These are phyloP conservation scores for Triticum dicoccoides DNA, from an alignment of 176 grass and related monocot genomes.

Conservation along the genomic window DNA sequence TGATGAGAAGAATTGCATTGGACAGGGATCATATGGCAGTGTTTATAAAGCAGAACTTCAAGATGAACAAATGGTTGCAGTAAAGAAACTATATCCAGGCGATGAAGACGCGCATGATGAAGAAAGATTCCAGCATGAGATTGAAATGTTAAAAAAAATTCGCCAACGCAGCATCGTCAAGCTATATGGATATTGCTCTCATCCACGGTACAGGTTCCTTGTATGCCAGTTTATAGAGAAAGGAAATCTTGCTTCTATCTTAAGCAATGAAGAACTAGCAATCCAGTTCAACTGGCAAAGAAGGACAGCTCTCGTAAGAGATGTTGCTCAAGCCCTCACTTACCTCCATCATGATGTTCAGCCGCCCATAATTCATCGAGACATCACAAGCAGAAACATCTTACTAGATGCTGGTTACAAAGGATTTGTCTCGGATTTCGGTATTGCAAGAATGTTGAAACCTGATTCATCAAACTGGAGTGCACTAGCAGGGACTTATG, in stretches of 20 bases:
- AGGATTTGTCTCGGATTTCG: constrained; percentile 32
- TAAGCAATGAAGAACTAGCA: constrained; percentile 9
- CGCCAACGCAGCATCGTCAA: constrained; percentile 23
- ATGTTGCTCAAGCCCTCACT: constrained; percentile 25
- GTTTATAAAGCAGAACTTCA: constrained; percentile 16
- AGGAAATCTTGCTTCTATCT: background rate
- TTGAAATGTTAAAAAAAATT: constrained; percentile 18
- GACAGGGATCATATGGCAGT: constrained; percentile 13
- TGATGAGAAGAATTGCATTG: constrained; percentile 15
- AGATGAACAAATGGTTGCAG: background rate
- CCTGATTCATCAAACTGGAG: constrained; percentile 30
- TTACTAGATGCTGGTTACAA: constrained; percentile 27
- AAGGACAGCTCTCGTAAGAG: constrained; percentile 10
- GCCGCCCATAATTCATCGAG: constrained; percentile 24
- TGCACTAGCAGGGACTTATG: constrained; percentile 23
- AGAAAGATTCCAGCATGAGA: constrained; percentile 14
- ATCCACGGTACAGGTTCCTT: constrained; percentile 8
- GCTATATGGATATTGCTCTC: constrained; percentile 24
- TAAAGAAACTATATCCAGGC: constrained; percentile 1
- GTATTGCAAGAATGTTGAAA: constrained; percentile 26
- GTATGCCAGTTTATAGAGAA: constrained; percentile 28
- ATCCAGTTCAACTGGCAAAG: constrained; percentile 9
- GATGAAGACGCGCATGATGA: background rate
- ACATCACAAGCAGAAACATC: constrained; percentile 31
- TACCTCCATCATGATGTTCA: constrained; percentile 30